These are phyloP conservation scores for Aspergillus unguis DNA, from an alignment of 2,329 filamentous ascomycete species.

Conservation along the genomic window DNA sequence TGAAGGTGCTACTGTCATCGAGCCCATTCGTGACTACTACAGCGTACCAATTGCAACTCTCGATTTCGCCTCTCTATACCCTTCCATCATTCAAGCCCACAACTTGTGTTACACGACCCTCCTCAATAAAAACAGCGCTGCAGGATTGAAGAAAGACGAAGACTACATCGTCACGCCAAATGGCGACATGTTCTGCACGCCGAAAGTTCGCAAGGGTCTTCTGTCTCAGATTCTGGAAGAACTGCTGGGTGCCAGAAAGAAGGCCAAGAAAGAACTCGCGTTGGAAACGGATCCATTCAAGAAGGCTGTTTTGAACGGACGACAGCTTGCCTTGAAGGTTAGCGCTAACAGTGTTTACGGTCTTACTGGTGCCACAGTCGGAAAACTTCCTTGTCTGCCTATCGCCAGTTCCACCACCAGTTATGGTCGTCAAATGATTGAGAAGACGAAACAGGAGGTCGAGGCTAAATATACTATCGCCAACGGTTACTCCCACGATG, in stretches of 20 bases:
- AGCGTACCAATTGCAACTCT: conserved; percentile 92
- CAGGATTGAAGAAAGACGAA: conserved; percentile 78
- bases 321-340: conserved; percentile 91
- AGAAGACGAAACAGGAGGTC: conserved; percentile 94
- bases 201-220: conserved; percentile 84
- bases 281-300: conserved; percentile 93
- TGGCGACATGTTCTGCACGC: conserved; percentile 86
- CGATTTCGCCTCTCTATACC: conserved; percentile 97
- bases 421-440: conserved; percentile 98
- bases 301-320: conserved; percentile 95
- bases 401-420: conserved; percentile 97
- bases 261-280: conserved; percentile 85
- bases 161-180: conserved; percentile 97
- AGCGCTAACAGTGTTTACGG: conserved; percentile 98
- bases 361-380: conserved; percentile 90
- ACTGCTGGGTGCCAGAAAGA: conserved; percentile 84
- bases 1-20: conserved; percentile 96
- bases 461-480: conserved; percentile 84
- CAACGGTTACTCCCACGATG: conserved; percentile 92
- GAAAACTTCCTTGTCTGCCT: conserved; percentile 88
- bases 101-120: conserved; percentile 97
- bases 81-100: conserved; percentile 97
- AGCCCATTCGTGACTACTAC: conserved; percentile 90
- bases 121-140: conserved; percentile 71
- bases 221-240: conserved; percentile 95